Evolutionary conservation across 2,329 filamentous ascomycete species (phyloP).

Genomic region (Epichloe amarillans): DNA sequence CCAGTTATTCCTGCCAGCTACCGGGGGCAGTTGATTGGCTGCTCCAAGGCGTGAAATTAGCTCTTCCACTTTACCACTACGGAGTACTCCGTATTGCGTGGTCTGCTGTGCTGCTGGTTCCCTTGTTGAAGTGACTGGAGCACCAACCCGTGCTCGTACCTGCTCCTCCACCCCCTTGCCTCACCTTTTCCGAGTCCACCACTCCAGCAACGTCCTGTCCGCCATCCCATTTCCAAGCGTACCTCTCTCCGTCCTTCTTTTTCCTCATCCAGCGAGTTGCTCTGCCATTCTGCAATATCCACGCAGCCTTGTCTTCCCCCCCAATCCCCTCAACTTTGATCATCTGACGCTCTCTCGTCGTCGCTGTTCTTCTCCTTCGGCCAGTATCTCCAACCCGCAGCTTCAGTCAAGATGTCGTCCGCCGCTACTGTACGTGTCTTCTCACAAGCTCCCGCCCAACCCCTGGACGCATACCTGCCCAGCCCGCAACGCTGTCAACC

Average conservation of each 20-base stretch:
- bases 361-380: conserved; percentile 6
- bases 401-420: conserved; percentile 14
- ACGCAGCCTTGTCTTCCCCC: conserved; percentile 4
- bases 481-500: neutral
- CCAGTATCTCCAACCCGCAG: conserved; percentile 2
- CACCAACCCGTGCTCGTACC: conserved; percentile 3
- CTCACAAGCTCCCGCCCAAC: conserved; percentile 2
- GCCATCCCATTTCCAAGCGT: conserved; percentile 6
- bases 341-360: conserved; percentile 7
- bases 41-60: conserved; percentile 10
- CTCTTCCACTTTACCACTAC: conserved; percentile 2
- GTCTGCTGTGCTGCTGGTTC: neutral
- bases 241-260: conserved; percentile 5
- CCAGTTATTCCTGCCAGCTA: neutral
- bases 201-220: conserved; percentile 2
- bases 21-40: conserved; percentile 1
- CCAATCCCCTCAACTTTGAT: conserved; percentile 3
- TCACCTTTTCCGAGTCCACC: conserved; percentile 1
- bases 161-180: conserved; percentile 4
- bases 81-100: neutral
- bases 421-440: conserved; percentile 9
- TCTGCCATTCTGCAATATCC: conserved; percentile 2
- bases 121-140: neutral
- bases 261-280: conserved; percentile 7
- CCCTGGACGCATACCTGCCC: neutral